phyloP scores from a whole-genome alignment of 495 filamentous ascomycete species.

The Penicillium chermesinum region DNA sequence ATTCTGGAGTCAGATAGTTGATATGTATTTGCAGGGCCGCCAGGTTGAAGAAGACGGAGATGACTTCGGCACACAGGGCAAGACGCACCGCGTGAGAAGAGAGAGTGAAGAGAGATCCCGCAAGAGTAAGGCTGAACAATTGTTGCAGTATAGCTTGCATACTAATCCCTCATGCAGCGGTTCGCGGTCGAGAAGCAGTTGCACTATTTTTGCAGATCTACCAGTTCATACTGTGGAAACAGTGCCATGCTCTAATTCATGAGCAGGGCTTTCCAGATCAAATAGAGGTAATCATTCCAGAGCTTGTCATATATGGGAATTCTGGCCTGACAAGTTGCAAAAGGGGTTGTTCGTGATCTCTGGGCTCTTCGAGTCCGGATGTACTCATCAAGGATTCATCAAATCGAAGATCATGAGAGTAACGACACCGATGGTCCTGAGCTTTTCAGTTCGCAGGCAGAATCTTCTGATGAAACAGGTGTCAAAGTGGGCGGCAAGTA shows the following conservation, averaged over 20 bases:
- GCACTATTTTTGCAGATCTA: conserved; percentile 78
- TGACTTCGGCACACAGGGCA: conserved; percentile 62
- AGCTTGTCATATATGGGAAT: background rate
- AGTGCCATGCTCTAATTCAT: conserved; percentile 59
- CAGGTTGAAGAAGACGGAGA: conserved; percentile 72
- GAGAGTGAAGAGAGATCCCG: conserved; percentile 25
- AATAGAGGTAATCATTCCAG: conserved; percentile 48
- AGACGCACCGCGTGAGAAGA: conserved; percentile 50
- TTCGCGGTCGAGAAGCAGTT: conserved; percentile 58
- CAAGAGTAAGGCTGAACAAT: background rate
- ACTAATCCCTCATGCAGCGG: conserved; percentile 25
- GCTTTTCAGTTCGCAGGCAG: conserved; percentile 46
- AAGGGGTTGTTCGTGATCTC: conserved; percentile 59
- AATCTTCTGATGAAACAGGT: conserved; percentile 20
- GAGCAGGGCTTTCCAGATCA: conserved; percentile 57
- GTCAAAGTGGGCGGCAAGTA: conserved; percentile 22
- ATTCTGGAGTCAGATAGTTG: no score
- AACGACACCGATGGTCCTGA: conserved; percentile 30
- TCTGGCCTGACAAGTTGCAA: background rate
- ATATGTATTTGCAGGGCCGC: conserved; percentile 25
- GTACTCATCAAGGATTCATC: conserved; percentile 37
- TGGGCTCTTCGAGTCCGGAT: conserved; percentile 61
- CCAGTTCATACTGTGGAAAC: conserved; percentile 80
- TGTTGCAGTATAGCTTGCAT: conserved; percentile 1
- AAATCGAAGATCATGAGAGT: conserved; percentile 26